Evolutionary conservation across 306 rosid genomes (phyloP), one percentile per base, ranked within the genome.

Genomic region (Carpinus viminea): DNA sequence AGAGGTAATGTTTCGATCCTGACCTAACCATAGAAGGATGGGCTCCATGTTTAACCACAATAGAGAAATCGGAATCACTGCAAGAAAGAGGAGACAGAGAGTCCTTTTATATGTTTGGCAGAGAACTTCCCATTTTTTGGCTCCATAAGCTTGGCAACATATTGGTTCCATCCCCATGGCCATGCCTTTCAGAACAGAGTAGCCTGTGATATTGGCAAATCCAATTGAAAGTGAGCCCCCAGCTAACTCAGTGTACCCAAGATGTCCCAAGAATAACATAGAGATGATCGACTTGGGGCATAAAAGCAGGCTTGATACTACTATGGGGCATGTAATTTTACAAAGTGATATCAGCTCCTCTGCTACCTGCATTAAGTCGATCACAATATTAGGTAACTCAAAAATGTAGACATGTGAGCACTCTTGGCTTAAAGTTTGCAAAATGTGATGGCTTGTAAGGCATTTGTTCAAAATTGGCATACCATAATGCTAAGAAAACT

Each of bases 181-280:
- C 21, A 66, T 26, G 26, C 71, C 71, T 66, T 66, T 66, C 71
- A 66, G 71, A 66, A 66, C 71, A 66, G 71, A 66, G 71, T 66
- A 66, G 28, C 71, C 71, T 66, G 71, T 66, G 38, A 66, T 66
- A 66, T 66, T 66, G 4, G 71, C 71, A 66, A 66, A 66, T 66
- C 71, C 71, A 38, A 66, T 41, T 66, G 71, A 66, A 41, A 66
- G 71, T 3, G 50, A 66, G 13, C 26, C 71, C 71, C 71, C 71
- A 8, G 71, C 71, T 36, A 66, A 66, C 47, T 38, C 71, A 66
- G 48, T 18, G 12, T 38, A 8, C 71, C 71, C 71, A 66, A 66
- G 50, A 66, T 66, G 47, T 66, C 71, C 71, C 71, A 66, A 66
- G 50, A 66, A 66, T 48, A 66, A 9, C 47, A n/a, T 17, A 8